Evolutionary conservation across 495 filamentous ascomycete species (phyloP), one percentile per base, ranked within the genome.

Genomic region (Xylaria longipes): DNA sequence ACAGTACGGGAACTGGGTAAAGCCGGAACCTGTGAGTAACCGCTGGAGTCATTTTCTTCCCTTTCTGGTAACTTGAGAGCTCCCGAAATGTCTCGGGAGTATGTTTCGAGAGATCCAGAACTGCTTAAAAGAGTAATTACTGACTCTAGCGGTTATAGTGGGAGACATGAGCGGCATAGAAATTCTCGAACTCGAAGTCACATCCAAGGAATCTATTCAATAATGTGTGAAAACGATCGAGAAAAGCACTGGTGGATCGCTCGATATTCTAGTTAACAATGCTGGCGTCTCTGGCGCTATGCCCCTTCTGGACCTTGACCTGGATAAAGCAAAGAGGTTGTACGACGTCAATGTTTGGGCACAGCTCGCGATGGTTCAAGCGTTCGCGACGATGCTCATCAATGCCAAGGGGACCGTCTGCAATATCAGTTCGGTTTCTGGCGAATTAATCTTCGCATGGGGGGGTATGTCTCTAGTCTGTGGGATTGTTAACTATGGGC

Each of bases 331-430:
- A 0, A 82, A 80, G 69, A 75, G 79, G 2, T 71, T 87, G 12
- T 89, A 84, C 64, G 81, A 88, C 12, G 74, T 82, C 46, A 89
- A 89, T 60, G 80, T 89, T 37, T 88, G 85, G 77, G 82, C 77
- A 7, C 72, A 81, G 1, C 71, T 89, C 63, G 76, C 75, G 14
- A 77, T 87, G 43, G 82, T 82, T 8, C 81, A 87, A 65, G 83
- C 82, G 5, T 89, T 89, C 73, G 64, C 80, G 17, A 80, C 83
- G 11, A 70, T 87, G 14, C 63, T 89, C 15, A 81, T 87, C 15
- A 70, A 76, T 20, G 78, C 85, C 1, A 80, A 82, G 60, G 86
- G 86, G 1, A 80, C 76, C 1, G 75, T 87, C 31, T 77, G 83
- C 39, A 85, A 84, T 50, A 81, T 84, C 31, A 82, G 81, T 4